Conservation (phyloP, 1,284 basidiomycete species). For the Crucibulum parvulum region DNA sequence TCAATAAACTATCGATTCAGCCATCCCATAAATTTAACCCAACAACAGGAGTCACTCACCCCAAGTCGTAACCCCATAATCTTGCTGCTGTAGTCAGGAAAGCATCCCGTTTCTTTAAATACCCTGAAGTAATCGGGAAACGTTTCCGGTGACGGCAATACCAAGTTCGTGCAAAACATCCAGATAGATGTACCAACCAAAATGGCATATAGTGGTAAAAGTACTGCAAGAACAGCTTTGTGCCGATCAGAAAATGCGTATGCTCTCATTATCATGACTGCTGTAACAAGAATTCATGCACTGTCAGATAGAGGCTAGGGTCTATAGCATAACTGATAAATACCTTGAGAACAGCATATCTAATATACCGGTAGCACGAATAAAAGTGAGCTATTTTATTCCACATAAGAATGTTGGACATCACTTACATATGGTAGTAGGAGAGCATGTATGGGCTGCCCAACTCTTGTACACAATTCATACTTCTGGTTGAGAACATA, state of each 20-base stretch:
- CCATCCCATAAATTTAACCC: too few relatives aligned
- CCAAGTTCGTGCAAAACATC: background rate
- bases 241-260: background rate
- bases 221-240: background rate
- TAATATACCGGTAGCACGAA: background rate
- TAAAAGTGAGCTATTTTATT: background rate
- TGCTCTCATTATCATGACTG: background rate
- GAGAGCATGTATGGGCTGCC: slow-evolving; percentile 29
- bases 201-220: background rate
- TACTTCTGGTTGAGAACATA: slow-evolving; percentile 33
- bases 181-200: background rate
- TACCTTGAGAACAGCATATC: too few relatives aligned
- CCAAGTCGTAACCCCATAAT: background rate
- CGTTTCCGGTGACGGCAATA: background rate
- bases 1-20: too few relatives aligned
- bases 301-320: background rate
- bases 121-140: background rate
- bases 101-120: background rate
- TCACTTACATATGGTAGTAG: slow-evolving; percentile 38
- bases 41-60: background rate
- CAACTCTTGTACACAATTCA: slow-evolving; percentile 25
- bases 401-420: background rate
- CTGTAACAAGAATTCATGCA: background rate
- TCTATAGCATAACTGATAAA: too few relatives aligned
- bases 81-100: background rate